Percentiles rank a stretch among this genome's conserved stretches.
These are phyloP conservation scores for Chiua virens DNA, from an alignment of 768 basidiomycete species.

Conservation along the genomic window DNA sequence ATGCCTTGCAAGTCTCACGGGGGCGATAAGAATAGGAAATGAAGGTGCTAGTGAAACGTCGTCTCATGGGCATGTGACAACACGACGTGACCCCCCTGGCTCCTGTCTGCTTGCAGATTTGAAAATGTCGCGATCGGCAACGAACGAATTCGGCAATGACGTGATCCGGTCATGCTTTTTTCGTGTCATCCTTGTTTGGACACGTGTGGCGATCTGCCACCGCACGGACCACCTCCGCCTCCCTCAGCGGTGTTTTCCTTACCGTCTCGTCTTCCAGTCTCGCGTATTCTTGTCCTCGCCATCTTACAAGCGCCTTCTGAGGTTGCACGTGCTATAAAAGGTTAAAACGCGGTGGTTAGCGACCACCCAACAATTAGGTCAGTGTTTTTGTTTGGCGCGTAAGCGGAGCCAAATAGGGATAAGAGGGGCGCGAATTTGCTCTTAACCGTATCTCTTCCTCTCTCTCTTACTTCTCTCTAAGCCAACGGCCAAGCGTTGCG, in stretches of 20 bases:
- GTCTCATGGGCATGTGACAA: too few relatives aligned
- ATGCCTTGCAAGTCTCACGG: too few relatives aligned
- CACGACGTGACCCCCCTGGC: neutral
- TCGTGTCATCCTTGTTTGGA: conserved; percentile 11
- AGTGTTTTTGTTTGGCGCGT: conserved; percentile 40
- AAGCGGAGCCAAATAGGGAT: conserved; percentile 43
- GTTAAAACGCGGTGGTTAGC: conserved; percentile 9
- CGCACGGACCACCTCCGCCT: conserved; percentile 28
- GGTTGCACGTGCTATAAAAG: conserved; percentile 3
- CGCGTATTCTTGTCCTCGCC: neutral
- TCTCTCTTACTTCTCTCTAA: conserved; percentile 58
- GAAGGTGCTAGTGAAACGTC: too few relatives aligned
- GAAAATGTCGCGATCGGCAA: conserved; percentile 32
- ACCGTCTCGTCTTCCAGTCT: neutral
- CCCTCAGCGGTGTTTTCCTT: neutral
- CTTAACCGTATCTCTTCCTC: conserved; percentile 44
- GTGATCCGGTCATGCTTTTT: conserved; percentile 31
- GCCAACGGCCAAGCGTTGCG: conserved; percentile 52
- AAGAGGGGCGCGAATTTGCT: conserved; percentile 39
- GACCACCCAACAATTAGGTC: conserved; percentile 28
- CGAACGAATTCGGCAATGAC: conserved; percentile 30
- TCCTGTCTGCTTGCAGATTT: conserved; percentile 11
- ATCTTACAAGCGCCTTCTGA: conserved; percentile 6
- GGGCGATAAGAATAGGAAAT: too few relatives aligned
- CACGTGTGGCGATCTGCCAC: conserved; percentile 24